phyloP scores from a whole-genome alignment of 2,329 filamentous ascomycete genomes.

The Colletotrichum spinosum region DNA sequence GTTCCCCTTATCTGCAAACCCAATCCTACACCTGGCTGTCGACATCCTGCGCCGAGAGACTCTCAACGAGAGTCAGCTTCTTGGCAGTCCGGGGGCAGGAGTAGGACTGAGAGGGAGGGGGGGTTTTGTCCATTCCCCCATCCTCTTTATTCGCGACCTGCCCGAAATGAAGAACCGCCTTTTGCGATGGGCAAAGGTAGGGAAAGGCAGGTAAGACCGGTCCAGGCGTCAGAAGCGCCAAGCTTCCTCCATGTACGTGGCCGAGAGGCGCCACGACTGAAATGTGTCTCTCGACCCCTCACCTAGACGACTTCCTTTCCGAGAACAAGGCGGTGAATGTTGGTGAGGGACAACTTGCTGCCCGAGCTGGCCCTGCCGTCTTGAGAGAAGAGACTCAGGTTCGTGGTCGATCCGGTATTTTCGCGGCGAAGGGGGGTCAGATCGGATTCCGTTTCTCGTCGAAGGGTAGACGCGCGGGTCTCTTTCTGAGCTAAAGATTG shows the following conservation, averaged over 20 bases:
- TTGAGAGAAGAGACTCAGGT: conserved; percentile 24
- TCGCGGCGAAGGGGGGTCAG: conserved; percentile 28
- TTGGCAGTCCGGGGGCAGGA: conserved; percentile 28
- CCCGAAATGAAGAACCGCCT: conserved; percentile 18
- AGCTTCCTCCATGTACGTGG: conserved; percentile 24
- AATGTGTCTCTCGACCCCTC: conserved; percentile 2
- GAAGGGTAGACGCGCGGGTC: conserved; percentile 10
- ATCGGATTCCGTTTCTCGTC: conserved; percentile 30
- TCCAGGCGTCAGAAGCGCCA: conserved; percentile 23
- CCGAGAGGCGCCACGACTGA: conserved; percentile 11
- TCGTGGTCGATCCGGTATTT: conserved; percentile 25
- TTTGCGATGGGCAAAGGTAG: not conserved
- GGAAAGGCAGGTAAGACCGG: conserved; percentile 1
- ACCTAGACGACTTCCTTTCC: conserved; percentile 31
- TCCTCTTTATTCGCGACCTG: conserved; percentile 6
- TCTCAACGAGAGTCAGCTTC: conserved; percentile 29
- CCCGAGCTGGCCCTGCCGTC: conserved; percentile 27
- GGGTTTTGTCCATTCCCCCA: conserved; percentile 12
- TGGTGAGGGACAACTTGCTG: conserved; percentile 18
- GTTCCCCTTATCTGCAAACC: conserved; percentile 32
- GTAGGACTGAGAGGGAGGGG: conserved; percentile 12
- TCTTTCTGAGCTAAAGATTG: conserved; percentile 5
- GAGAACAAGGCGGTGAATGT: conserved; percentile 23
- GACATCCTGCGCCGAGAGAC: conserved; percentile 25
- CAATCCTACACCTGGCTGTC: conserved; percentile 33